phyloP scores from a whole-genome alignment of 768 basidiomycete species.

The Fomitopsis serialis region DNA sequence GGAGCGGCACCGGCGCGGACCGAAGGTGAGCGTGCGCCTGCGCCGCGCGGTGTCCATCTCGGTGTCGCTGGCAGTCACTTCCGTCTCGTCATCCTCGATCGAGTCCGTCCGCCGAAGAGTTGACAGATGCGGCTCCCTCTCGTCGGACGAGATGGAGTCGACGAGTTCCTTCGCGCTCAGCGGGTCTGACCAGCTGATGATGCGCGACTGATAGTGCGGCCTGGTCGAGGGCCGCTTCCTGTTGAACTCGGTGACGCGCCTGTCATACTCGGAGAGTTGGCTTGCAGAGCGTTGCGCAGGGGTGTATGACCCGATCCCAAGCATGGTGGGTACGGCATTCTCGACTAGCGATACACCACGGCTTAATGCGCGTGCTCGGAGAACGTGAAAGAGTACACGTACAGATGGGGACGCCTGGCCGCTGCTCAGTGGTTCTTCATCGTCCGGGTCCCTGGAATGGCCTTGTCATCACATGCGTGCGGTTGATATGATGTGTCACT shows the following conservation, averaged over 20 bases:
- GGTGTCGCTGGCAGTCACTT: not conserved
- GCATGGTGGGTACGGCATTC: conserved; percentile 12
- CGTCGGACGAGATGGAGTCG: conserved; percentile 10
- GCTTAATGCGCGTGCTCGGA: conserved; percentile 1
- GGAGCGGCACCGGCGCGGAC: conserved; percentile 44
- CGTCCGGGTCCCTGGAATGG: conserved; percentile 20
- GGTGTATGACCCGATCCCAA: conserved; percentile 12
- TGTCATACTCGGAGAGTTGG: conserved; percentile 28
- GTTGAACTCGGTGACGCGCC: conserved; percentile 31
- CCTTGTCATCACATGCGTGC: not conserved
- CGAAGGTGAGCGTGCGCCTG: conserved; percentile 5
- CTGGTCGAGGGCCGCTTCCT: conserved; percentile 36
- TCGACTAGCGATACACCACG: conserved; percentile 7
- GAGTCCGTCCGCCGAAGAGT: conserved; percentile 1
- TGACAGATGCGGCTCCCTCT: conserved; percentile 1
- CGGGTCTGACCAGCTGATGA: conserved; percentile 54
- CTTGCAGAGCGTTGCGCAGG: conserved; percentile 18
- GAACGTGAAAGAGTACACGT: conserved; percentile 14
- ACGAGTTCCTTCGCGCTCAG: conserved; percentile 34
- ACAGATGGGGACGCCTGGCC: conserved; percentile 76
- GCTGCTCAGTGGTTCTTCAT: conserved; percentile 70
- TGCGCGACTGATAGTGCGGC: conserved; percentile 32
- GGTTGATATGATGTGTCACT: conserved; percentile 6
- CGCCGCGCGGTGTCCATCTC: conserved; percentile 6
- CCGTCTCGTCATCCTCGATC: conserved; percentile 6